Base-by-base conservation (phyloP, 495 filamentous ascomycete species). In the Cercophora samala region DNA sequence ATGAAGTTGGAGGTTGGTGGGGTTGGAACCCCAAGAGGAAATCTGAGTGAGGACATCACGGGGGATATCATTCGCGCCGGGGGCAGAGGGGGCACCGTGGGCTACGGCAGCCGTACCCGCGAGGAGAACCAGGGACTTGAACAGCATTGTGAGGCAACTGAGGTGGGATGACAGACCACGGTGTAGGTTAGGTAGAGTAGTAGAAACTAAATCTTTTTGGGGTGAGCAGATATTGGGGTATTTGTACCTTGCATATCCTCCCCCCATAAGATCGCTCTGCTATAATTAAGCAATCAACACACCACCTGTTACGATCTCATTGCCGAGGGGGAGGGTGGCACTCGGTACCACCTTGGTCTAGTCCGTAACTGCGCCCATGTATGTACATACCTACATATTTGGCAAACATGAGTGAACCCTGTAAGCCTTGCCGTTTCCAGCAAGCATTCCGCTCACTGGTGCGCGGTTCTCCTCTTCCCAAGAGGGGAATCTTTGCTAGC, bases 1-100 rank as follows among this genome's bases (percentile, higher is more conserved):
- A 64, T 73, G 76, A 66, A 82, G 78, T 60, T 73, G 66, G 26
- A 70, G 72, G 9, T 70, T 71, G 4, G 77, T 77, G 0, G 78
- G 71, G 68, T 82, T 82, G 22, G 63, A 59, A 15, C 80, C 80
- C 46, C 81, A 82, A 72, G 71, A 73, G 62, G 65, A 68, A 8
- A 81, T 72, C 60, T 70, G 77, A 18, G 73, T 71, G 54, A 81
- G 75, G n/a, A 26, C 24, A 25, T 60, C 21, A 46, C 37, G 37
- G 15, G 37, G 37, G 37, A 46, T 46, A 9, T 46, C 37, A 17
- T 46, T 46, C 3, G 37, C 37, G 11, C 9, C 37, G 11, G 37
- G 37, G 11, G 37, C 37, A 9, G 37, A 11, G 37, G 37, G 37
- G 0, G 37, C 37, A 17, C 37, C 37, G 37, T 46, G 37, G 37